Conservation (phyloP, 129 eudicot species). For the Flaveria robusta region DNA sequence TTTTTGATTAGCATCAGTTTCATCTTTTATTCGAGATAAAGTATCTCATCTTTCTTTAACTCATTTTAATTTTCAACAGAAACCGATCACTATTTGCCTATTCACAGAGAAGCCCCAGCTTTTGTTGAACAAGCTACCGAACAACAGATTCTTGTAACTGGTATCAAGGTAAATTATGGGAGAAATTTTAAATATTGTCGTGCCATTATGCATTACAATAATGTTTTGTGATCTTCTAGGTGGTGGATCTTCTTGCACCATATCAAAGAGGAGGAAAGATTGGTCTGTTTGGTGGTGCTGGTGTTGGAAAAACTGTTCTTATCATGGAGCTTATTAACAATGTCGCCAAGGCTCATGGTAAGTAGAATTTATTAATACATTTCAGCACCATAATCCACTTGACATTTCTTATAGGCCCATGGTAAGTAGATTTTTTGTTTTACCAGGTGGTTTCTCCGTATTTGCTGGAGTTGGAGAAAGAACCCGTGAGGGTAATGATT, state of each 20-base stretch:
- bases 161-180: constrained; percentile 70
- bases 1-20: not conserved
- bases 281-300: constrained; percentile 57
- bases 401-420: not conserved
- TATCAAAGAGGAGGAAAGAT: constrained; percentile 55
- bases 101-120: constrained; percentile 91
- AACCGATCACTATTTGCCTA: constrained; percentile 89
- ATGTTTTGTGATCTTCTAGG: constrained; percentile 29
- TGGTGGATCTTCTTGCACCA: constrained; percentile 51
- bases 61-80: constrained; percentile 36
- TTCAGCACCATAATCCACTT: not conserved
- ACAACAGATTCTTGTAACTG: constrained; percentile 92
- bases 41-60: not conserved
- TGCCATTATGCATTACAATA: not conserved
- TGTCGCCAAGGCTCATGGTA: constrained; percentile 99
- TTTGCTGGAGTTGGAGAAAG: constrained; percentile 61
- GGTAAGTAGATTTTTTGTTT: not conserved
- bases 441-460: constrained; percentile 67
- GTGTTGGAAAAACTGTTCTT: constrained; percentile 54
- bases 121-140: constrained; percentile 98
- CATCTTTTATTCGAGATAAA: not conserved
- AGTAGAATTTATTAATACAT: not conserved
- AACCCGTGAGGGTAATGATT: constrained; percentile 53
- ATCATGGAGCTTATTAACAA: constrained; percentile 74
- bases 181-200: not conserved